Percentiles rank a stretch among this genome's conserved stretches.
These are phyloP conservation scores for Peronospora tabacina DNA, from an alignment of 352 stramenopile species.

Conservation along the genomic window DNA sequence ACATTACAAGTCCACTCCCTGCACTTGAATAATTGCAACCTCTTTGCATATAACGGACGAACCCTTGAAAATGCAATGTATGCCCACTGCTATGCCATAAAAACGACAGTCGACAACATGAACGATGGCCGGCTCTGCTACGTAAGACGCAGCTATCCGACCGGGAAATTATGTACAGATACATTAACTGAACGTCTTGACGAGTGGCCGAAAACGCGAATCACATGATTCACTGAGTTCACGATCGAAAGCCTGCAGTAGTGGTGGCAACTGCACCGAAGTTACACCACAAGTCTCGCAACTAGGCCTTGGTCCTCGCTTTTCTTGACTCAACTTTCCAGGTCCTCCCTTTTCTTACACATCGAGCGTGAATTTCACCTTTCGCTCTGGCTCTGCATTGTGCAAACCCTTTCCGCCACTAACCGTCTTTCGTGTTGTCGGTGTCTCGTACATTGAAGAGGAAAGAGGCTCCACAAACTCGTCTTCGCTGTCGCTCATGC, in stretches of 20 bases:
- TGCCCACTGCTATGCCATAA: no score
- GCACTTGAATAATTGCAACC: no score
- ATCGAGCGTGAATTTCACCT: constrained; percentile 56
- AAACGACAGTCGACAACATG: no score
- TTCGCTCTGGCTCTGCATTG: constrained; percentile 22
- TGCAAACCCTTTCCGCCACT: constrained; percentile 20
- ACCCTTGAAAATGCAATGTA: no score
- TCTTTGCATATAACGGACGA: no score
- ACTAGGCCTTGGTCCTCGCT: neutral
- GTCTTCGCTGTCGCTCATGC: constrained; percentile 82
- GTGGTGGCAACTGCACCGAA: constrained; percentile 6
- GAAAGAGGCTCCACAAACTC: constrained; percentile 60
- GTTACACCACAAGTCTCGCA: neutral
- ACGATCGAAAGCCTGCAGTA: constrained; percentile 18
- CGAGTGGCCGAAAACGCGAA: no score
- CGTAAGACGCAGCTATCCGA: no score
- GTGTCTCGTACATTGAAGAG: constrained; percentile 42
- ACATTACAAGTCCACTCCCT: no score
- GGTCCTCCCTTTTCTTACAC: constrained; percentile 16
- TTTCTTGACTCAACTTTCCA: neutral
- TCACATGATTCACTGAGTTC: constrained; percentile 47
- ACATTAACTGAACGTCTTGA: no score
- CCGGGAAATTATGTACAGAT: no score
- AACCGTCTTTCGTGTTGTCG: constrained; percentile 29
- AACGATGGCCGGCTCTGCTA: no score